A percentile compares a stretch with the other conserved stretches of the same genome.
phyloP scores from a whole-genome alignment of 305 asterid genomes.

The Fraxinus paxiana region DNA sequence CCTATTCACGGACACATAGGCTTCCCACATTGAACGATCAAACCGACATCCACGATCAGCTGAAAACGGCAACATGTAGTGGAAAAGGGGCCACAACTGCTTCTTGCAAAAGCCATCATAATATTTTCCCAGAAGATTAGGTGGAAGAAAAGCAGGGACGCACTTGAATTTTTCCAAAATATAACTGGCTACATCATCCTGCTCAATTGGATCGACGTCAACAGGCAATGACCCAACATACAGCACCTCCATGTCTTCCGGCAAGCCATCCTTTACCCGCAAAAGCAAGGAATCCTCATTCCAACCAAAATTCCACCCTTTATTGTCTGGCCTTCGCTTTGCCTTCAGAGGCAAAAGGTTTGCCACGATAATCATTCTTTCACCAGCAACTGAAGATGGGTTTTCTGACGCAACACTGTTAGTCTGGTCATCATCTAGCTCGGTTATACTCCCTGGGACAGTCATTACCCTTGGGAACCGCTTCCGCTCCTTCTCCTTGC shows the following conservation, averaged over 20 bases:
- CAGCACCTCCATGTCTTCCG: slow-evolving; percentile 87
- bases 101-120: slow-evolving; percentile 92
- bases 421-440: slow-evolving; percentile 87
- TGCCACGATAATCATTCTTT: slow-evolving; percentile 77
- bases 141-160: slow-evolving; percentile 79
- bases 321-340: slow-evolving; percentile 78
- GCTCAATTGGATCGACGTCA: slow-evolving; percentile 93
- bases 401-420: slow-evolving; percentile 77
- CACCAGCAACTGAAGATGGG: slow-evolving; percentile 75
- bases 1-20: slow-evolving; percentile 82
- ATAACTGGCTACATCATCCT: slow-evolving; percentile 79
- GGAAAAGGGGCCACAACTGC: slow-evolving; percentile 92
- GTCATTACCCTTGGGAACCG: slow-evolving; percentile 86
- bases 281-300: slow-evolving; percentile 75
- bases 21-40: slow-evolving; percentile 92
- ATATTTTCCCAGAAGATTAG: slow-evolving; percentile 59
- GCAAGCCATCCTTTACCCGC: slow-evolving; percentile 82
- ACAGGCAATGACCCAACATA: slow-evolving; percentile 79
- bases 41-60: slow-evolving; percentile 79
- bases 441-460: slow-evolving; percentile 83
- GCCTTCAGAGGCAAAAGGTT: slow-evolving; percentile 84
- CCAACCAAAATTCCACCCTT: slow-evolving; percentile 95
- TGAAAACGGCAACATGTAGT: slow-evolving; percentile 87
- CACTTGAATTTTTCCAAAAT: slow-evolving; percentile 79
- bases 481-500: slow-evolving; percentile 72